Evolutionary conservation across 257 asterid species (phyloP).

Genomic region (Solanum boliviense): DNA sequence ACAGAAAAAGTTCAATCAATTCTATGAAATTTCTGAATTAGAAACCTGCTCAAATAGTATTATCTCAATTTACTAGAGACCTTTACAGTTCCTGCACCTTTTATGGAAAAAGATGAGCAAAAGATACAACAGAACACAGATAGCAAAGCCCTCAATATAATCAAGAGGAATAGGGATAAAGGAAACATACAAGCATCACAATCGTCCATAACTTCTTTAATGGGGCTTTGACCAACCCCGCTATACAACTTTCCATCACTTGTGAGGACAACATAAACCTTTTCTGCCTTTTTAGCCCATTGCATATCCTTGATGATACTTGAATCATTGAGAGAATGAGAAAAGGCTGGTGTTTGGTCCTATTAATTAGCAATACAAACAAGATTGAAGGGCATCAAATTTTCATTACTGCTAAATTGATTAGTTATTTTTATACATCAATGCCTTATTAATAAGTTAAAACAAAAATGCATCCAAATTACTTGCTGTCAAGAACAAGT

Average conservation of each 20-base stretch:
- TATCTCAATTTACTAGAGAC: neutral
- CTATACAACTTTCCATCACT: conserved; percentile 48
- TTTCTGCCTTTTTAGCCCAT: conserved; percentile 55
- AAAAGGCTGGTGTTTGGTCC: conserved; percentile 71
- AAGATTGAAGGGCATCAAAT: neutral
- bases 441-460: neutral
- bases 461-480: neutral
- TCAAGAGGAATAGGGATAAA: neutral
- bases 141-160: neutral
- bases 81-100: neutral
- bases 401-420: neutral
- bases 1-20: neutral
- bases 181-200: conserved; percentile 68
- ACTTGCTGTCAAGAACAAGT: neutral
- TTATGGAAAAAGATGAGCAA: neutral
- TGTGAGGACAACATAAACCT: conserved; percentile 52
- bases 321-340: conserved; percentile 53
- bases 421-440: neutral
- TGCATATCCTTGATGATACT: conserved; percentile 48
- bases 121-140: neutral
- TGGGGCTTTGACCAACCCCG: conserved; percentile 65
- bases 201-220: conserved; percentile 33
- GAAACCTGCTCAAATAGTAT: neutral
- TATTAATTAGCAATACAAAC: conserved; percentile 16
- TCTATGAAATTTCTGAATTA: neutral